A percentile compares a stretch with the other conserved stretches of the same genome.
These are phyloP conservation scores for Leccinum fibrillosum DNA, from an alignment of 768 basidiomycete genomes.

Conservation along the genomic window DNA sequence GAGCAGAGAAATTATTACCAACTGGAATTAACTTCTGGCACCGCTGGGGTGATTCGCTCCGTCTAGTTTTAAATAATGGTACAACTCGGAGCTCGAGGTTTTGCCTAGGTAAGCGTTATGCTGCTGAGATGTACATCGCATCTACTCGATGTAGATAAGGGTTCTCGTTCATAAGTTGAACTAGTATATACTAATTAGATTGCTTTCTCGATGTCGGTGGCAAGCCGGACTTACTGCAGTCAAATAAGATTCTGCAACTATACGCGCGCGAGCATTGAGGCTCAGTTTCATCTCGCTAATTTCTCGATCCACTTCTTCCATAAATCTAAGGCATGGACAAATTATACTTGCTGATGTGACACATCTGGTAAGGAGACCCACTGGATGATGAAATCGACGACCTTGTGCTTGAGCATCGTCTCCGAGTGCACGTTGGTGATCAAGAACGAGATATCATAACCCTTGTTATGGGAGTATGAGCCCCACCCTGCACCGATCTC, in stretches of 20 bases:
- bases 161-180: conserved; percentile 24
- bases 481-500: conserved; percentile 12
- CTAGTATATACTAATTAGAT: conserved; percentile 13
- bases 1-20: conserved; percentile 1
- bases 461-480: conserved; percentile 45
- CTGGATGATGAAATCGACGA: conserved; percentile 99
- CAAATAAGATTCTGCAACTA: conserved; percentile 95
- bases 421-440: conserved; percentile 97
- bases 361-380: conserved; percentile 37
- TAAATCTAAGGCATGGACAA: conserved; percentile 56
- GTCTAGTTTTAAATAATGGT: conserved; percentile 5
- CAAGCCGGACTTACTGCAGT: conserved; percentile 61
- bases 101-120: conserved; percentile 4
- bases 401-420: conserved; percentile 99
- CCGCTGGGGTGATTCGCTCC: background rate
- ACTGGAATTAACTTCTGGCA: background rate
- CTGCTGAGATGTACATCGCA: conserved; percentile 16
- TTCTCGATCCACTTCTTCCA: conserved; percentile 99
- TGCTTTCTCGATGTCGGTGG: background rate
- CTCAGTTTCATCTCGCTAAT: conserved; percentile 99
- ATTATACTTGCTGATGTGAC: background rate
- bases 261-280: conserved; percentile 93
- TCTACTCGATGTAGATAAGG: conserved; percentile 13
- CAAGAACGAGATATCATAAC: conserved; percentile 97
- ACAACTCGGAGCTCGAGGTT: conserved; percentile 12